Evolutionary conservation across 306 rosid genomes (phyloP), one percentile per base, ranked within the genome.

Genomic region (Lathyrus oleraceus): DNA sequence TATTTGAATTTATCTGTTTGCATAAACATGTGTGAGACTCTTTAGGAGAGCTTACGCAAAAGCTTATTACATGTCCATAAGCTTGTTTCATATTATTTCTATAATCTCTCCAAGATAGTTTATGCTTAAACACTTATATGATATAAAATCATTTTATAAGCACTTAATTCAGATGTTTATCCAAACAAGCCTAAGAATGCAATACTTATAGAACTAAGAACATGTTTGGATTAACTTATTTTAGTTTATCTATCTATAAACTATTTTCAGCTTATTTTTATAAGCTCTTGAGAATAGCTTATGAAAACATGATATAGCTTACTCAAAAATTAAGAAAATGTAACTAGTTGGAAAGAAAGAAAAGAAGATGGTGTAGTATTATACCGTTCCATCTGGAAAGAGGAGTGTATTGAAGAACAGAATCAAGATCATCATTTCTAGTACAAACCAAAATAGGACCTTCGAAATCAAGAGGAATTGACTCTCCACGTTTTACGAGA

Each of bases 371-470:
- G 3, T 2, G 58, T 20, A 7, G 28, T 25, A 25, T 25, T 25
- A 25, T 75, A 92, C 98, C 96, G 61, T 63, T 83, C 97, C 98
- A 90, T 87, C 97, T 94, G 3, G 97, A 84, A 23, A 39, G 78
- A 30, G 98, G 98, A 60, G 95, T 94, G 10, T 87, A 73, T 14
- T 87, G 75, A 51, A 94, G 96, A 32, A 94, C 96, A 9, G 82
- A 85, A 3, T 94, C 96, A 10, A 94, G 98, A 85, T 94, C 96
- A 53, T 94, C 98, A 67, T 94, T 94, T 52, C 98, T 79, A 0
- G 98, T 94, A 72, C 98, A 94, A 1, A 90, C 96, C 23, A 90
- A 78, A 48, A 94, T 88, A 8, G 98, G 98, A 10, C 98, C 96
- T 2, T 70, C 16, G 42, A 88, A 90, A 36, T 83, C 85, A 12